These are phyloP conservation scores for Ceratocystiopsis brevicomis DNA, from an alignment of 2,329 filamentous ascomycete genomes.

Conservation along the genomic window DNA sequence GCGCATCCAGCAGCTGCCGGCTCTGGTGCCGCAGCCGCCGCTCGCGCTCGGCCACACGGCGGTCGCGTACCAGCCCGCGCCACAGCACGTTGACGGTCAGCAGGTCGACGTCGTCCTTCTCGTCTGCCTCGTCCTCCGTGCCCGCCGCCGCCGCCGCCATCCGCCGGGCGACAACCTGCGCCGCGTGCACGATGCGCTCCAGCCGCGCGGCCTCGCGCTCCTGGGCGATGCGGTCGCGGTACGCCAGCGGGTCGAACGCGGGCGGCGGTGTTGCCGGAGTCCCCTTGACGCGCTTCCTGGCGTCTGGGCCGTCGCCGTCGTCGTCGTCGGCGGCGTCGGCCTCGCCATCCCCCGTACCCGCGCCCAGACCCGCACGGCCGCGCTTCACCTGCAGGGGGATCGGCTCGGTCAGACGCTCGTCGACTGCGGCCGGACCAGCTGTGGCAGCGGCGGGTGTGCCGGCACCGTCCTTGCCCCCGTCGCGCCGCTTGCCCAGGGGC, in stretches of 20 bases:
- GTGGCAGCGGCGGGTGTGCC: too few relatives aligned
- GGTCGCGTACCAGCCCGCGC: conserved; percentile 50
- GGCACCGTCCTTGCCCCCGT: conserved; percentile 2
- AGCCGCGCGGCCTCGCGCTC: conserved; percentile 50
- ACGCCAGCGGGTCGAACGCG: conserved; percentile 46
- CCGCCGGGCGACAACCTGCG: conserved; percentile 66
- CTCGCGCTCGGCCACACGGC: conserved; percentile 53
- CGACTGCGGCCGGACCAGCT: neutral
- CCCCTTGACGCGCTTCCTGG: conserved; percentile 17
- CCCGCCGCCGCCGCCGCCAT: conserved; percentile 21
- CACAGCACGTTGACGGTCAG: conserved; percentile 61
- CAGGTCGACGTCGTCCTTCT: conserved; percentile 22
- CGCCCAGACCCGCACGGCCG: conserved; percentile 65
- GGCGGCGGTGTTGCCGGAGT: conserved; percentile 14
- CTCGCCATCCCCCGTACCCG: conserved; percentile 46
- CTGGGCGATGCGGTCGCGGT: conserved; percentile 48
- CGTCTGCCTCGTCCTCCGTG: conserved; percentile 12
- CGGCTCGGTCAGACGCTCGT: conserved; percentile 37
- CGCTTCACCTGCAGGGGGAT: conserved; percentile 61
- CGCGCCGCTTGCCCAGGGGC: conserved; percentile 39
- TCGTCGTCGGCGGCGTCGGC: conserved; percentile 14
- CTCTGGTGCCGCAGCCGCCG: conserved; percentile 45
- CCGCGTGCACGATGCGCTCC: conserved; percentile 54
- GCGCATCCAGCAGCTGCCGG: conserved; percentile 17
- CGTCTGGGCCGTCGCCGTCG: conserved; percentile 24